Base-by-base conservation (phyloP, 2,329 filamentous ascomycete genomes). In the Penicillium sp. region DNA sequence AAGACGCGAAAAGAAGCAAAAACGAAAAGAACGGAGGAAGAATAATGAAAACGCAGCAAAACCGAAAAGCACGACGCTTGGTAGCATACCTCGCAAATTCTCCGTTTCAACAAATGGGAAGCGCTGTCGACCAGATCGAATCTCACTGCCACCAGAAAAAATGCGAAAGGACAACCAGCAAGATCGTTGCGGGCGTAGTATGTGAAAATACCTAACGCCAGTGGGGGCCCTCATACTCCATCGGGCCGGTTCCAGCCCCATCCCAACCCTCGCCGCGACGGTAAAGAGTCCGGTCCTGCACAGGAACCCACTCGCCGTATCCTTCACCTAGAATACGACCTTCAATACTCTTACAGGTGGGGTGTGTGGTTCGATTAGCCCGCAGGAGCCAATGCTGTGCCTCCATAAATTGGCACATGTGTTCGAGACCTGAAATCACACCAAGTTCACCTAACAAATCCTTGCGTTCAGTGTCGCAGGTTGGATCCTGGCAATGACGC, bases 211-310 rank as follows among this genome's bases (percentile, higher is more conserved):
- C 11, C 4, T 14, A 21, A 11, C 42, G 31, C 22, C 24, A 49
- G 29, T 24, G 14, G 4, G 29, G 46, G 16, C 46, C 46, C 21
- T 49, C 72, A n/a, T 70, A 59, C 55, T 74, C 70, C 65, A 73
- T 66, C 19, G 67, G 65, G 14, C 71, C 70, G 24, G 62, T 61
- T 14, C 63, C 67, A 9, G 49, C 61, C 7, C 71, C 70, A 61
- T 74, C 72, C 72, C 72, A 74, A 9, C 68, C 71, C 50, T 65
- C 65, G 7, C 72, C 72, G 24, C 72, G 68, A n/a, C 64, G 56
- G 51, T 69, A 75, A 7, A 54, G 21, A 35, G 67, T 63, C 21
- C 57, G 53, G 51, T 74, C 69, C 22, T 63, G 62, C 10, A 54
- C 33, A 1, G 59, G 50, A 14, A 74, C 69, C 11, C 63, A 64